Base-by-base conservation (phyloP, 2,329 filamentous ascomycete genomes). In the Aciculosporium take region DNA sequence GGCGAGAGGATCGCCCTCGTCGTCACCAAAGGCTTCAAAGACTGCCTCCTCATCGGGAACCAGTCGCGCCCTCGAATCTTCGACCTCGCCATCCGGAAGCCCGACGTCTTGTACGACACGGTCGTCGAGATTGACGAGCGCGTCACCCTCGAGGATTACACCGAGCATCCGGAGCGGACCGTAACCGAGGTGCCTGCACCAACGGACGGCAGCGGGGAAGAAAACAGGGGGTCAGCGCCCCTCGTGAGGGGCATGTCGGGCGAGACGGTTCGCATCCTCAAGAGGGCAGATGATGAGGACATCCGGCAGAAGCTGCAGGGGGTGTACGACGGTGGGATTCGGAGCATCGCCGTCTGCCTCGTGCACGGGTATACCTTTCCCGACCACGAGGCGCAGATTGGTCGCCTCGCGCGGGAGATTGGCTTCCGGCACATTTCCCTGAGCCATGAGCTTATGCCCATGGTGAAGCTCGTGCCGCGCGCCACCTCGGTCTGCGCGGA, bases 111-210 rank as follows among this genome's bases (percentile, higher is more conserved):
- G 3, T 84, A 84, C 53, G 74, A 80, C 49, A 70, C 63, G 27
- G 81, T 85, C 0, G 64, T 85, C 2, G 81, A 86, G 57, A 70
- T 86, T n/a, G 76, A 84, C 40, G 81, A 86, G 61, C 66, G 81
- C 27, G 77, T 86, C 4, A 84, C 81, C 0, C 60, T 86, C 37
- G 81, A 85, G 48, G 79, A 83, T 47, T 84, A 82, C 48, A 76
- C 79, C 0, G 80, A 85, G 53, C 78, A 85, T 44, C 81, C 81
- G 0, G 64, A 72, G 31, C 47, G 51, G 0, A 39, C 31, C 36
- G 23, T 45, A 3, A 48, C 46, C 3, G 74, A 74, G 0, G 58
- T 71, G 2, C 63, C 76, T 7, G 71, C 66, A 1, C 65, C 66
- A 45, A 65, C 66, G 4, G 68, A 74, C 4, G 67, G 65, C 2